phyloP scores from a whole-genome alignment of 2,329 filamentous ascomycete species.

The Ceratocystiopsis brevicomis region DNA sequence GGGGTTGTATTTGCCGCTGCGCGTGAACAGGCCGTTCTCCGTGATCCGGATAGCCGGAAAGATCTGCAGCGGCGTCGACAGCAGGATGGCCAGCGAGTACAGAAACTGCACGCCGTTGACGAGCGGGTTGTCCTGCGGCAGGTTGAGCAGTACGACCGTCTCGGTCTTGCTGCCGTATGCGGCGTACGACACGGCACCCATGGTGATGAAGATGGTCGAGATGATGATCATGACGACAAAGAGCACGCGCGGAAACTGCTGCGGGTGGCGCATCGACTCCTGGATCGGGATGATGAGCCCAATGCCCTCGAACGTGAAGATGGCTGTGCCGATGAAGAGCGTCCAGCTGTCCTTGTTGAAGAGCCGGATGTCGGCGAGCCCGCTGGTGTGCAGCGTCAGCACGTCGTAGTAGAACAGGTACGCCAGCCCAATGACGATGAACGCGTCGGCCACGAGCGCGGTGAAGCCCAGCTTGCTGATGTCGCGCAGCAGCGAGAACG shows the following conservation, averaged over 20 bases:
- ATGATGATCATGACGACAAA: constrained; percentile 89
- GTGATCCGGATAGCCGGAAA: constrained; percentile 96
- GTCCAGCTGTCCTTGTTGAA: constrained; percentile 93
- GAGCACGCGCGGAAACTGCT: constrained; percentile 79
- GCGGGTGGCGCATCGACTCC: constrained; percentile 81
- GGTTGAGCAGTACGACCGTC: constrained; percentile 87
- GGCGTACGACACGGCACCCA: constrained; percentile 86
- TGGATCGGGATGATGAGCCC: constrained; percentile 96
- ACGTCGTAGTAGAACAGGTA: constrained; percentile 96
- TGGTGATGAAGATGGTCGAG: constrained; percentile 72
- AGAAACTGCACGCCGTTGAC: constrained; percentile 94
- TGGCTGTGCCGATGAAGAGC: constrained; percentile 93
- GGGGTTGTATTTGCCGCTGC: constrained; percentile 92
- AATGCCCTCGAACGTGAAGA: constrained; percentile 97
- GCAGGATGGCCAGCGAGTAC: constrained; percentile 91
- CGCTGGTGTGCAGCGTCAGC: constrained; percentile 56
- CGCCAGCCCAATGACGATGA: constrained; percentile 79
- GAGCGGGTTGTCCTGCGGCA: constrained; percentile 86
- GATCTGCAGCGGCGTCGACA: constrained; percentile 88
- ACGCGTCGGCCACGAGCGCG: constrained; percentile 78
- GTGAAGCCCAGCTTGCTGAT: constrained; percentile 96
- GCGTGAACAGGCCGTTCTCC: constrained; percentile 82
- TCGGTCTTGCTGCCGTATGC: constrained; percentile 90
- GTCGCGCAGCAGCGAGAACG: constrained; percentile 82
- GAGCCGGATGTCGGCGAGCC: constrained; percentile 66